Base-by-base conservation (phyloP, 176 grass and related monocot species). In the Rhynchospora pubera region DNA sequence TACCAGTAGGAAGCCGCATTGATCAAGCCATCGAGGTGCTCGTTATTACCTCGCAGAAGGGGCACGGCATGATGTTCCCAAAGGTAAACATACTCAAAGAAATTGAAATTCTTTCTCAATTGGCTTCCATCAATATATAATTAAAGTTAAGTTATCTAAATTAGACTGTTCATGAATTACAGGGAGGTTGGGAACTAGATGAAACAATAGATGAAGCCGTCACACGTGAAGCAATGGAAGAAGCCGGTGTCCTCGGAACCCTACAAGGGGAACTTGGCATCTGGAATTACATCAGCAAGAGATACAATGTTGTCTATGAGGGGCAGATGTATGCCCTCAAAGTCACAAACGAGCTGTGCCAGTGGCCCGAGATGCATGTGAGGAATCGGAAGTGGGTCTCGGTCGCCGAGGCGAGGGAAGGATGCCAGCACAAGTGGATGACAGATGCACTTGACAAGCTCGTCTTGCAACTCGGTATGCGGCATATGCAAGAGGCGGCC, bases 31-130 rank as follows among this genome's bases (percentile, higher is more conserved):
- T 97, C 10, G 81, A 97, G 83, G 92, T 97, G 56, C 88, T 97
- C 30, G 94, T 94, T 42, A 94, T 97, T 85, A 94, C 53, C 52
- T 94, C 94, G 22, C 90, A 94, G 84, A 97, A 97, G 85, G 88
- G 92, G 26, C 91, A 91, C 61, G 94, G 92, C 68, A 94, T 97
- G 89, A 92, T 97, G 92, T 94, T 97, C 83, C 94, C 94, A 46
- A 97, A 98, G 92, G 81, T 83, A 69, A 66, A 61, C 9, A 22
- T 11, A 9, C 18, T 8, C 18, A 16, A 57, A 16, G 9, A 3
- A 61, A 9, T 23, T 21, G 58, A 9, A 59, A 23, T 24, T 22
- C 0, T n/a, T 58, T 58, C 32, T 2, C 3, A 16, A 53, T 83
- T 52, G 12, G 24, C 19, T 61, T 61, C 22, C 16, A 22, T 5